Conservation (phyloP, 2,329 filamentous ascomycete genomes). For the Fonsecaea pedrosoi region DNA sequence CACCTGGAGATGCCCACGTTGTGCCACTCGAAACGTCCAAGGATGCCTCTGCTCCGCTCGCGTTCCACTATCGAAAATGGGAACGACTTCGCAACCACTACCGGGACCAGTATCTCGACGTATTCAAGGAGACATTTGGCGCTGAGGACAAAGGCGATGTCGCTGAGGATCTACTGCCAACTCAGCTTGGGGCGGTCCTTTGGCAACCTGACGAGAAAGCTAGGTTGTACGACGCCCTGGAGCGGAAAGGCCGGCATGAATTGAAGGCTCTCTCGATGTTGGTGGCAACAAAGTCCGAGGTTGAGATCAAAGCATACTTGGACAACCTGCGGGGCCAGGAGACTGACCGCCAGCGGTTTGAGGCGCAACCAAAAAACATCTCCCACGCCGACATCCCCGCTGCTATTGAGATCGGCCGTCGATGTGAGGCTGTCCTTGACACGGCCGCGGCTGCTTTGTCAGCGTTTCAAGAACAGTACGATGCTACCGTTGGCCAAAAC, state of each 20-base stretch:
- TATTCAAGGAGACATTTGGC: constrained; percentile 65
- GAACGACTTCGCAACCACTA: constrained; percentile 45
- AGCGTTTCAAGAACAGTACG: constrained; percentile 67
- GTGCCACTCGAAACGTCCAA: background rate
- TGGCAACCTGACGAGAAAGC: constrained; percentile 78
- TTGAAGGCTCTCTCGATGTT: constrained; percentile 66
- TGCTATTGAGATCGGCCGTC: constrained; percentile 72
- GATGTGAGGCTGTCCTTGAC: constrained; percentile 71
- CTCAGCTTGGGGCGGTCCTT: constrained; percentile 69
- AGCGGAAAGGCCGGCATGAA: constrained; percentile 68
- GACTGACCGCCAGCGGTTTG: constrained; percentile 49
- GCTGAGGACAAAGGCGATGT: constrained; percentile 41
- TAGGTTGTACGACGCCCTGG: constrained; percentile 70
- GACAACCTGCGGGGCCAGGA: constrained; percentile 63
- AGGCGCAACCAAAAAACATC: constrained; percentile 48
- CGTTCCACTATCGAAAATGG: constrained; percentile 34
- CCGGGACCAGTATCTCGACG: constrained; percentile 56
- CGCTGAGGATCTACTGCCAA: constrained; percentile 30
- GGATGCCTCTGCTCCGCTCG: background rate
- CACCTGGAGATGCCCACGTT: background rate
- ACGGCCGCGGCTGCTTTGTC: constrained; percentile 70
- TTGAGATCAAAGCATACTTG: constrained; percentile 77
- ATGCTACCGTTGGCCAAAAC: constrained; percentile 66
- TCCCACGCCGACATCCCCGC: constrained; percentile 68
- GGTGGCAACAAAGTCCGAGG: constrained; percentile 73